Percentiles rank a stretch among this genome's conserved stretches.
phyloP scores from a whole-genome alignment of 148 eudicot species.

The Camellia sinensis region DNA sequence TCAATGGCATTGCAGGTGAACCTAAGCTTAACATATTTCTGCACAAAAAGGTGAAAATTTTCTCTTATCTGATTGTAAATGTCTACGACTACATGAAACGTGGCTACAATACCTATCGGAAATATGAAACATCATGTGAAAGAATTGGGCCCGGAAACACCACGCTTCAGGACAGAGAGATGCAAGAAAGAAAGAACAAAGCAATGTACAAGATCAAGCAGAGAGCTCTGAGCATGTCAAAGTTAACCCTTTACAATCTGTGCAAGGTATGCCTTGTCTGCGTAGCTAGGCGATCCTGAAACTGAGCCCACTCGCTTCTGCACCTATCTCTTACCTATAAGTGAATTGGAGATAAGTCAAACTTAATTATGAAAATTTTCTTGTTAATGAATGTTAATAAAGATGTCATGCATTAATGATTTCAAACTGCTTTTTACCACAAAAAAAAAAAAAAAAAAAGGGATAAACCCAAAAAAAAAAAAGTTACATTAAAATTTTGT shows the following conservation, averaged over 20 bases:
- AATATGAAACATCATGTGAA: background rate
- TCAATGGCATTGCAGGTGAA: too few relatives aligned
- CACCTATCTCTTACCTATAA: slow-evolving; percentile 77
- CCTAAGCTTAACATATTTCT: too few relatives aligned
- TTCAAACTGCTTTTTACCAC: background rate
- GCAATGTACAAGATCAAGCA: slow-evolving; percentile 27
- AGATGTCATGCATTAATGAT: background rate
- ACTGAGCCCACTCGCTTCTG: slow-evolving; percentile 76
- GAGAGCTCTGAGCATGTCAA: background rate
- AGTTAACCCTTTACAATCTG: slow-evolving; percentile 34
- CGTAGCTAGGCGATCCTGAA: slow-evolving; percentile 74
- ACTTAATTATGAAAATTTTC: background rate
- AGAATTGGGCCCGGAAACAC: slow-evolving; percentile 10
- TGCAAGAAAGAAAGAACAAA: background rate
- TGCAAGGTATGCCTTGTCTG: slow-evolving; percentile 64
- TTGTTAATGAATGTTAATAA: background rate
- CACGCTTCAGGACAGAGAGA: background rate
- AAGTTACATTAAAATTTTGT: background rate
- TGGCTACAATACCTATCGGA: slow-evolving; percentile 6
- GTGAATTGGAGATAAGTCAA: background rate
- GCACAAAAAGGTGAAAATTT: slow-evolving; percentile 12
- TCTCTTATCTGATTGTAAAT: background rate
- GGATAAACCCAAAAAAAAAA: background rate
- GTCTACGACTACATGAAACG: background rate
- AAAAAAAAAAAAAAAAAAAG: too few relatives aligned